Conservation (phyloP, 1,139 yeast species). For the Yamadazyma sp. region DNA sequence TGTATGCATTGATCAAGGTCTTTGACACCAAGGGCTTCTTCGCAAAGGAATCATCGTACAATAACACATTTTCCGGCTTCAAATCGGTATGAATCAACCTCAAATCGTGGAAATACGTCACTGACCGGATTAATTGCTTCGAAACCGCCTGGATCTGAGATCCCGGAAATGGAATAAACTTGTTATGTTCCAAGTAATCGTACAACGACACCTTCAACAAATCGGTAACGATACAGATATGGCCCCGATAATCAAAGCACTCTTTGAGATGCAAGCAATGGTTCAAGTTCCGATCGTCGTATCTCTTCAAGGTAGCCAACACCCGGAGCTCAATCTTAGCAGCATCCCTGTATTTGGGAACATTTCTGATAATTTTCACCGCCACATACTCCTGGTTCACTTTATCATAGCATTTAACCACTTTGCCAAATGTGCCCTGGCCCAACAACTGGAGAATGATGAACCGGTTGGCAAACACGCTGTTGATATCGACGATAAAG, state of each 20-base stretch:
- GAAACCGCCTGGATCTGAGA: conserved; percentile 87
- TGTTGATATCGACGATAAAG: conserved; percentile 63
- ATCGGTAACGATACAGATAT: conserved; percentile 91
- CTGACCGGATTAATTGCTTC: conserved; percentile 80
- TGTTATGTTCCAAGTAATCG: conserved; percentile 82
- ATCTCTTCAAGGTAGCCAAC: conserved; percentile 75
- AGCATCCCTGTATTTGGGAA: conserved; percentile 80
- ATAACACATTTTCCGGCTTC: conserved; percentile 89
- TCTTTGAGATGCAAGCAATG: conserved; percentile 81
- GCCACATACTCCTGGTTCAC: conserved; percentile 70
- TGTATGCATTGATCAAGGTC: conserved; percentile 35
- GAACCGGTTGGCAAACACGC: conserved; percentile 66
- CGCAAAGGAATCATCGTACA: conserved; percentile 57
- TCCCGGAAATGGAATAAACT: conserved; percentile 74
- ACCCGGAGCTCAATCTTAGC: conserved; percentile 81
- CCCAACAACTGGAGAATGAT: conserved; percentile 72
- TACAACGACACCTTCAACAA: conserved; percentile 80
- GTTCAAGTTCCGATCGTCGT: conserved; percentile 65
- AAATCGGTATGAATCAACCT: conserved; percentile 91
- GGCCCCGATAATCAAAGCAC: conserved; percentile 91
- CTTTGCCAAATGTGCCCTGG: conserved; percentile 98
- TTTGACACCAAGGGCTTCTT: conserved; percentile 35
- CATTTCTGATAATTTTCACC: conserved; percentile 81
- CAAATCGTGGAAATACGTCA: conserved; percentile 85
- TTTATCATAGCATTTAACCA: conserved; percentile 68